Evolutionary conservation across 495 filamentous ascomycete species (phyloP), one percentile per base, ranked within the genome.

Genomic region (Annulohypoxylon bovei): DNA sequence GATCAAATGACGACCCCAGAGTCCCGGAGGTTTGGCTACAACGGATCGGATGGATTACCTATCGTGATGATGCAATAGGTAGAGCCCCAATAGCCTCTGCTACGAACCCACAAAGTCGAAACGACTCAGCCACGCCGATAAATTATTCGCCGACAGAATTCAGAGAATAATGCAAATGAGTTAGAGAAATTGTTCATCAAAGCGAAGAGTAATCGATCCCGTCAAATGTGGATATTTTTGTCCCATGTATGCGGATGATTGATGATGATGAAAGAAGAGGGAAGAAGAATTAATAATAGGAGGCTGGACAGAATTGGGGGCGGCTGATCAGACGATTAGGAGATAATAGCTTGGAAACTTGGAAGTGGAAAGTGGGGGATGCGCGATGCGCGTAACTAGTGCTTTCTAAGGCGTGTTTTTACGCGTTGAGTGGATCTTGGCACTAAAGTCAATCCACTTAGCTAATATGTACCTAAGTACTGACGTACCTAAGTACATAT

Each of bases 61-160:
- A 66, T 66, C 22, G 62, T 22, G 40, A 57, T 71, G 68, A 71
- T 65, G 68, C 56, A 71, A 71, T 56, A 12, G 30, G 11, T 50
- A 27, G 30, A 14, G 27, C 3, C 5, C 16, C 32, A 37, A 39
- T 39, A 22, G 33, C 11, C 4, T 4, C 33, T 22, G 33, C 20
- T 16, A 14, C 12, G 28, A 56, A 35, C 33, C 53, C 20, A 39
- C 32, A 4, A 3, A 25, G 32, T 3, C 12, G 25, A 55, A 35
- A 53, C 22, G n/a, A n/a, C 23, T 14, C 49, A 53, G 28, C n/a
- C 23, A 53, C 25, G 49, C 6, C 52, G 20, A 55, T 37, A 6
- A 35, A 33, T 55, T 55, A 35, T 16, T 25, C 22, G 6, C 9
- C 23, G 25, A n/a, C 14, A 23, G 39, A 33, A 18, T 35, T 23